Conservation (phyloP, 805 yeast genomes). For the Yueomyces sp. region DNA sequence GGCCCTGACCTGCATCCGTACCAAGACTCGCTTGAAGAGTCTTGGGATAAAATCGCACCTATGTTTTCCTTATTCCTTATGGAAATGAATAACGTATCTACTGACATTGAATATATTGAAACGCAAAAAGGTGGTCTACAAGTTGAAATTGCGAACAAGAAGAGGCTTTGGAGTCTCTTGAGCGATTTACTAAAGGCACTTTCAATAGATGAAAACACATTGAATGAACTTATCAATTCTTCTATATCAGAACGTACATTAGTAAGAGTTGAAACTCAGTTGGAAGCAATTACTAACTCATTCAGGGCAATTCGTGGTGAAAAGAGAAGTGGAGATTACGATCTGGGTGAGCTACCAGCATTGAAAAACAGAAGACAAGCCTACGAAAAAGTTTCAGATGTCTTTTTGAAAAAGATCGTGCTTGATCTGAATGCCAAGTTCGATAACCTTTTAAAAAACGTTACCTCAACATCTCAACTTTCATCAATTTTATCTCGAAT, state of each 20-base stretch:
- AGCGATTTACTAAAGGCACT: slow-evolving; percentile 59
- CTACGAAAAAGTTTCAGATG: slow-evolving; percentile 42
- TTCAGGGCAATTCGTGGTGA: slow-evolving; percentile 44
- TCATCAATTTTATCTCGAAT: slow-evolving; percentile 26
- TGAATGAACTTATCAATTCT: slow-evolving; percentile 33
- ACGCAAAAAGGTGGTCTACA: slow-evolving; percentile 70
- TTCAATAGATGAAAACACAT: slow-evolving; percentile 43
- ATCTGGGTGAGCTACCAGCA: slow-evolving; percentile 52
- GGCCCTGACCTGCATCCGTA: slow-evolving; percentile 30
- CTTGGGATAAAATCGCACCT: slow-evolving; percentile 44
- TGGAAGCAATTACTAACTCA: slow-evolving; percentile 49
- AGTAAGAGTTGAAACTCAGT: slow-evolving; percentile 39
- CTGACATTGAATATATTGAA: slow-evolving; percentile 61
- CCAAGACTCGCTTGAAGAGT: slow-evolving; percentile 31
- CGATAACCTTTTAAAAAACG: slow-evolving; percentile 23
- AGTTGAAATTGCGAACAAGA: slow-evolving; percentile 70
- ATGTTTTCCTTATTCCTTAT: slow-evolving; percentile 43
- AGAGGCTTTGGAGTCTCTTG: slow-evolving; percentile 56
- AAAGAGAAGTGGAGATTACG: slow-evolving; percentile 23
- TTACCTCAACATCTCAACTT: slow-evolving; percentile 12
- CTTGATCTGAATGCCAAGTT: slow-evolving; percentile 32
- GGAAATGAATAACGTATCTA: slow-evolving; percentile 48
- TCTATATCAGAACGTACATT: slow-evolving; percentile 34
- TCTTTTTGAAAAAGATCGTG: slow-evolving; percentile 36
- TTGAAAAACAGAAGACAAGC: slow-evolving; percentile 48